Evolutionary conservation across 345 rosid genomes (phyloP).

Genomic region (Capsella bursapastoris): DNA sequence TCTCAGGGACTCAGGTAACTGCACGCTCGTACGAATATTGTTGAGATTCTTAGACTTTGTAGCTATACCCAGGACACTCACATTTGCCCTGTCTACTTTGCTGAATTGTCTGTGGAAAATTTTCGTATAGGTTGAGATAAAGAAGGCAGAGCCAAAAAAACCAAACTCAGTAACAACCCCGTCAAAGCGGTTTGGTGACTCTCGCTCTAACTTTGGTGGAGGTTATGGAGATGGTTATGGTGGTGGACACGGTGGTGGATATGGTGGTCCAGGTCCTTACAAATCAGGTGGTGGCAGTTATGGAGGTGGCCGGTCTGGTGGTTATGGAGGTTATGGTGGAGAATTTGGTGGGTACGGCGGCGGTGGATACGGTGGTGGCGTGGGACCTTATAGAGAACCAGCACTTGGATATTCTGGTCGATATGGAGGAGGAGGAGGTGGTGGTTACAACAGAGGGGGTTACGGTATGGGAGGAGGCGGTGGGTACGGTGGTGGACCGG

Average conservation of each 20-base stretch:
- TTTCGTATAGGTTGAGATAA: slow-evolving; percentile 79
- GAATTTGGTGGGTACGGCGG: slow-evolving; percentile 77
- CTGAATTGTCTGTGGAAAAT: neutral
- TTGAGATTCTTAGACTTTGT: slow-evolving; percentile 7
- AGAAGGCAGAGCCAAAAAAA: slow-evolving; percentile 99
- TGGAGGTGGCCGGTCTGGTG: slow-evolving; percentile 62
- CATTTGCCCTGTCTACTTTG: neutral
- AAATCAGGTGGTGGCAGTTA: slow-evolving; percentile 64
- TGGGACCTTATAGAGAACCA: slow-evolving; percentile 74
- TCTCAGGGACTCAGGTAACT: slow-evolving; percentile 68
- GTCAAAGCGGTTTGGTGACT: slow-evolving; percentile 61
- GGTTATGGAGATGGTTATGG: slow-evolving; percentile 64
- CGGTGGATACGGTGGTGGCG: slow-evolving; percentile 64
- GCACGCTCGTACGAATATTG: neutral
- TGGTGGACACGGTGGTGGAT: slow-evolving; percentile 65
- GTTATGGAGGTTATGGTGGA: slow-evolving; percentile 73
- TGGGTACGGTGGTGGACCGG: slow-evolving; percentile 64
- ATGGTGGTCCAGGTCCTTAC: slow-evolving; percentile 57
- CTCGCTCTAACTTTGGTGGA: slow-evolving; percentile 65
- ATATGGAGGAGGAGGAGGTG: slow-evolving; percentile 57
- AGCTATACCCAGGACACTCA: slow-evolving; percentile 6
- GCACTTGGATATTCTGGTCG: slow-evolving; percentile 77
- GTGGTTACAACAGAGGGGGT: slow-evolving; percentile 69
- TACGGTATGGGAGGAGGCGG: slow-evolving; percentile 62
- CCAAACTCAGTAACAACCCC: slow-evolving; percentile 73